phyloP scores from a whole-genome alignment of 2,329 filamentous ascomycete species.

The Talaromyces funiculosus region DNA sequence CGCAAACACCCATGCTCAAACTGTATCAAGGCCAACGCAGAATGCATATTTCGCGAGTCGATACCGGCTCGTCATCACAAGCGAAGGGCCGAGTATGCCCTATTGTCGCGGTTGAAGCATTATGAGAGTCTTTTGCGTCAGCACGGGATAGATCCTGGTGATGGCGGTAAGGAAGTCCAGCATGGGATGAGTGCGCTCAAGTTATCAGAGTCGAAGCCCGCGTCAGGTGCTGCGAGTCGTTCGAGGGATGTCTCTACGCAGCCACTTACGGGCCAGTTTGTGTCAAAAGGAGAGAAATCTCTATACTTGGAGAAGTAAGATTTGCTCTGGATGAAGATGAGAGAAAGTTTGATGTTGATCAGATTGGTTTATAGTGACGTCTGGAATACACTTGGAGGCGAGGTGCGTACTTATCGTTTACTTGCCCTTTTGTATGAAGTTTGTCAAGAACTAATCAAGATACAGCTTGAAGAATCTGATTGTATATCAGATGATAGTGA shows the following conservation, averaged over 20 bases:
- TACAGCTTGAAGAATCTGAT: not conserved
- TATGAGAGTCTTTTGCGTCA: conserved; percentile 9
- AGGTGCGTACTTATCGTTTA: not conserved
- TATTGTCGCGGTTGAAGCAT: conserved; percentile 6
- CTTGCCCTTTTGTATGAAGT: not conserved
- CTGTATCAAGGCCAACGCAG: conserved; percentile 46
- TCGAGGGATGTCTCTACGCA: not conserved
- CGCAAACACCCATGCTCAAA: conserved; percentile 46
- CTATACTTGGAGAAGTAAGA: conserved; percentile 12
- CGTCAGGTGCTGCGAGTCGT: not conserved
- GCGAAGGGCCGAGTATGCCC: conserved; percentile 4
- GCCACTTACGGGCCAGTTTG: conserved; percentile 7
- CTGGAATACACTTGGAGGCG: conserved; percentile 7
- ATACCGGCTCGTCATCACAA: conserved; percentile 12
- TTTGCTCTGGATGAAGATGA: not conserved
- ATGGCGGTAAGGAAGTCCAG: not conserved
- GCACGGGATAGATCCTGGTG: conserved; percentile 8
- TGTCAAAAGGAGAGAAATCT: conserved; percentile 9
- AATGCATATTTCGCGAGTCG: conserved; percentile 52
- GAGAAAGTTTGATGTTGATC: not conserved
- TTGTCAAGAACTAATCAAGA: not conserved
- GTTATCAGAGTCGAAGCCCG: not conserved
- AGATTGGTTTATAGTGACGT: not conserved
- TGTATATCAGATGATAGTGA: conserved; percentile 9
- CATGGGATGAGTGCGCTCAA: not conserved